phyloP scores from a whole-genome alignment of 768 basidiomycete genomes.

The Collybia sp. region DNA sequence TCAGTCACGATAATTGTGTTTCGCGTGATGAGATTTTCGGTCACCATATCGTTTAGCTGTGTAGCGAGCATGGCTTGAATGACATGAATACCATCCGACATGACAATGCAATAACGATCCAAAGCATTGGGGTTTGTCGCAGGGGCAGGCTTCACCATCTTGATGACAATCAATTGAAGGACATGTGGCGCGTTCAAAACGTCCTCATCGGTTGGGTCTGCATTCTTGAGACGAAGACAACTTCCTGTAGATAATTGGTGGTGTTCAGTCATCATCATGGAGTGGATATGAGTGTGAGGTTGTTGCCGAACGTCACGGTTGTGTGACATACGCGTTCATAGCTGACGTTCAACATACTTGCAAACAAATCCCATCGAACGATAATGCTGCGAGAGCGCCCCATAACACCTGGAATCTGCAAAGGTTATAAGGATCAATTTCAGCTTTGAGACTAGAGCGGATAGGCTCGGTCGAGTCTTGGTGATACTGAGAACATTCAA shows the following conservation, averaged over 20 bases:
- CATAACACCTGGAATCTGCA: too few species aligned
- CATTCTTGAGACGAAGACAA: slow-evolving; percentile 42
- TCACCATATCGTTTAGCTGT: slow-evolving; percentile 74
- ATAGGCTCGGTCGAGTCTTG: too few species aligned
- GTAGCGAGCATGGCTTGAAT: slow-evolving; percentile 95
- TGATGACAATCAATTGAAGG: slow-evolving; percentile 81
- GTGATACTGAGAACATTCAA: too few species aligned
- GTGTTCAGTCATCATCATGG: slow-evolving; percentile 5
- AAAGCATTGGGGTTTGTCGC: slow-evolving; percentile 14
- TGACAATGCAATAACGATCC: slow-evolving; percentile 74
- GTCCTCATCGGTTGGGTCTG: slow-evolving; percentile 35
- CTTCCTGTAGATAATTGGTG: slow-evolving; percentile 57
- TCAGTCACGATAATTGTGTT: slow-evolving; percentile 67
- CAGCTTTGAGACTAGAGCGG: too few species aligned
- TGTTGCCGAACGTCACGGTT: slow-evolving; percentile 4
- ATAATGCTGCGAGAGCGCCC: too few species aligned
- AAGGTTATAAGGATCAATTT: too few species aligned
- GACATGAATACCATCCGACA: slow-evolving; percentile 86
- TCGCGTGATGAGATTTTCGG: slow-evolving; percentile 56
- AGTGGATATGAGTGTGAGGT: slow-evolving; percentile 2
- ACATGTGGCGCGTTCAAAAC: slow-evolving; percentile 43
- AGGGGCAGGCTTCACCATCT: slow-evolving; percentile 53
- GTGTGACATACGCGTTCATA: slow-evolving; percentile 17
- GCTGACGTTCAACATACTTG: too few species aligned
- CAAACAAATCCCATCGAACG: too few species aligned